phyloP scores from a whole-genome alignment of 139 green algal species.

The Picochlorum sp. region DNA sequence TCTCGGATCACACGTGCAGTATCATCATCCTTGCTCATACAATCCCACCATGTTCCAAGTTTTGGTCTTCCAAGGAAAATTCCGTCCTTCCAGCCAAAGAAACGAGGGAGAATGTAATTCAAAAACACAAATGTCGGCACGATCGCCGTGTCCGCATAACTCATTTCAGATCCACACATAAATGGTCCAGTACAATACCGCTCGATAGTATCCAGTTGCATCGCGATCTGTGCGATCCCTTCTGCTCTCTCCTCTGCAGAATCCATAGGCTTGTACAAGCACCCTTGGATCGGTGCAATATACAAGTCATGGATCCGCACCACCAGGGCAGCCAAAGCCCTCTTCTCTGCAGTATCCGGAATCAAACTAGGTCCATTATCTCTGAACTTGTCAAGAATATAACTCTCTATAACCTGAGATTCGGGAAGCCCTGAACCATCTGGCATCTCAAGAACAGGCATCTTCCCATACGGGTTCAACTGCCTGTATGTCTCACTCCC shows the following conservation, averaged over 20 bases:
- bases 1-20: slow-evolving; percentile 43
- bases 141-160: slow-evolving; percentile 46
- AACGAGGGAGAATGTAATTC: slow-evolving; percentile 49
- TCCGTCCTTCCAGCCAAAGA: slow-evolving; percentile 61
- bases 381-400: slow-evolving; percentile 60
- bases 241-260: slow-evolving; percentile 29
- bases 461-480: slow-evolving; percentile 50
- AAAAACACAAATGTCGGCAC: slow-evolving; percentile 71
- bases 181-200: slow-evolving; percentile 41
- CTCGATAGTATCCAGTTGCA: slow-evolving; percentile 64
- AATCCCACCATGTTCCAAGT: slow-evolving; percentile 48
- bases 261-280: slow-evolving; percentile 61
- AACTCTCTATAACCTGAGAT: slow-evolving; percentile 56
- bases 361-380: slow-evolving; percentile 31
- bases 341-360: slow-evolving; percentile 41
- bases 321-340: slow-evolving; percentile 33
- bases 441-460: slow-evolving; percentile 58
- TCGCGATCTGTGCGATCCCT: slow-evolving; percentile 40
- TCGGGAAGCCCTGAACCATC: slow-evolving; percentile 54
- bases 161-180: slow-evolving; percentile 32
- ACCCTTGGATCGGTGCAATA: slow-evolving; percentile 51
- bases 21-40: slow-evolving; percentile 36
- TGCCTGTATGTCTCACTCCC: slow-evolving; percentile 28
- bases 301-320: slow-evolving; percentile 64
- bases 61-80: slow-evolving; percentile 53